Percentiles rank a stretch among this genome's conserved stretches.
Conservation (phyloP, 1,284 basidiomycete genomes). For the Fomes fomentarius region DNA sequence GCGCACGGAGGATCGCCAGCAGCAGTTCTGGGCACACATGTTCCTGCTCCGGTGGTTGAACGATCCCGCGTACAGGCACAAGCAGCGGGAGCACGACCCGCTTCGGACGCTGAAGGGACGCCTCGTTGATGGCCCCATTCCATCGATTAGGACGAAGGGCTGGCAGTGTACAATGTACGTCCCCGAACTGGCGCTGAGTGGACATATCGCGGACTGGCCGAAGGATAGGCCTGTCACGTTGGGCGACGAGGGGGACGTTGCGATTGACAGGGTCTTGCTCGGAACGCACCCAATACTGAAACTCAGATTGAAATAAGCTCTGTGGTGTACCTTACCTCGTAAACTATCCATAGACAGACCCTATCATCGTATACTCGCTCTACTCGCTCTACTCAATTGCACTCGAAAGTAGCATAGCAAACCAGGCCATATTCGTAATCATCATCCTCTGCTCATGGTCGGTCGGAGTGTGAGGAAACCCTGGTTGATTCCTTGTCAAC, state of each 20-base stretch:
- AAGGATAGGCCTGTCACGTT: not conserved
- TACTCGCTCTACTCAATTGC: not conserved
- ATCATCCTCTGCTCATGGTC: not conserved
- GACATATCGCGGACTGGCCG: conserved; percentile 4
- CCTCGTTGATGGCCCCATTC: conserved; percentile 1
- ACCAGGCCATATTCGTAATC: not conserved
- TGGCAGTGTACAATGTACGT: conserved; percentile 17
- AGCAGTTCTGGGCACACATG: conserved; percentile 36
- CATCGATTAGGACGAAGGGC: conserved; percentile 2
- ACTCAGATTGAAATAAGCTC: not conserved
- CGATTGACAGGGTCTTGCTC: conserved; percentile 10
- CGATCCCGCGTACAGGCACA: conserved; percentile 28
- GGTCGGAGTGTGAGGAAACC: too few species aligned
- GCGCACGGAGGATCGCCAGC: conserved; percentile 35
- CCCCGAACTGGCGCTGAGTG: conserved; percentile 23
- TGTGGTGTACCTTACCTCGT: not conserved
- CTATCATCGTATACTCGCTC: too few species aligned
- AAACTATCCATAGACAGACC: too few species aligned
- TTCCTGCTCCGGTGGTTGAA: conserved; percentile 37
- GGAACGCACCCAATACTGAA: conserved; percentile 16
- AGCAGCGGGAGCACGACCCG: conserved; percentile 32
- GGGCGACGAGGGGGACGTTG: conserved; percentile 18
- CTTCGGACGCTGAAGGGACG: conserved; percentile 32
- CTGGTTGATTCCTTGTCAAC: too few species aligned
- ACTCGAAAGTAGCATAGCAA: not conserved